These are phyloP conservation scores for Penicillium sp. DNA, from an alignment of 2,329 filamentous ascomycete species.

Conservation along the genomic window DNA sequence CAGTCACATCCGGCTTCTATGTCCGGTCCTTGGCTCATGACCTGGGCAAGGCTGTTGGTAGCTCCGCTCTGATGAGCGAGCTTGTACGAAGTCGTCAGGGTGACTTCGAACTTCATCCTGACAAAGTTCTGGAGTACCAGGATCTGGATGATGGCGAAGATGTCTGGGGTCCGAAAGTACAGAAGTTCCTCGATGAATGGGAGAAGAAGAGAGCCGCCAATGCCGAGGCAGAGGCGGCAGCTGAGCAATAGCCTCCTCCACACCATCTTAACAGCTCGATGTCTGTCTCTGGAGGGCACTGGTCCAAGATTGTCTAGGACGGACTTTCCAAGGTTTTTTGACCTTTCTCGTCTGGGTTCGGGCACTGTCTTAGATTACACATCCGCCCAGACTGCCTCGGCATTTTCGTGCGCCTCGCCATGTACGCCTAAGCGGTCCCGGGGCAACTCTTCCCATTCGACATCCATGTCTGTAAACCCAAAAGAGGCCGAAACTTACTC, in stretches of 20 bases:
- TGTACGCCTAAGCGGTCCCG: too few relatives aligned
- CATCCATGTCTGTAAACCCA: too few relatives aligned
- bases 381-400: too few relatives aligned
- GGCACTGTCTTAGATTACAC: too few relatives aligned
- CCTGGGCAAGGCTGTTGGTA: conserved; percentile 75
- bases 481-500: too few relatives aligned
- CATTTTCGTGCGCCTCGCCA: too few relatives aligned
- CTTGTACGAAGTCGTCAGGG: conserved; percentile 78
- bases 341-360: too few relatives aligned
- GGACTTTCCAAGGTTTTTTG: too few relatives aligned
- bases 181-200: conserved; percentile 55
- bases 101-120: conserved; percentile 67
- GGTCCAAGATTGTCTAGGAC: too few relatives aligned
- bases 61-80: conserved; percentile 80
- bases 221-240: conserved; percentile 14
- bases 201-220: conserved; percentile 41
- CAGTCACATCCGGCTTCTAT: conserved; percentile 93
- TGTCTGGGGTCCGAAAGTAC: conserved; percentile 76
- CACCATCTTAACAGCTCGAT: too few relatives aligned
- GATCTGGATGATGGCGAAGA: conserved; percentile 74
- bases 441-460: too few relatives aligned
- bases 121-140: conserved; percentile 73
- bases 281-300: too few relatives aligned
- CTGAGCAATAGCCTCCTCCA: not conserved
- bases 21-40: conserved; percentile 93